A percentile compares a stretch with the other conserved stretches of the same genome.
Evolutionary conservation across 805 yeast genomes (phyloP).

Genomic region (Barnettozyma wickerhamii): DNA sequence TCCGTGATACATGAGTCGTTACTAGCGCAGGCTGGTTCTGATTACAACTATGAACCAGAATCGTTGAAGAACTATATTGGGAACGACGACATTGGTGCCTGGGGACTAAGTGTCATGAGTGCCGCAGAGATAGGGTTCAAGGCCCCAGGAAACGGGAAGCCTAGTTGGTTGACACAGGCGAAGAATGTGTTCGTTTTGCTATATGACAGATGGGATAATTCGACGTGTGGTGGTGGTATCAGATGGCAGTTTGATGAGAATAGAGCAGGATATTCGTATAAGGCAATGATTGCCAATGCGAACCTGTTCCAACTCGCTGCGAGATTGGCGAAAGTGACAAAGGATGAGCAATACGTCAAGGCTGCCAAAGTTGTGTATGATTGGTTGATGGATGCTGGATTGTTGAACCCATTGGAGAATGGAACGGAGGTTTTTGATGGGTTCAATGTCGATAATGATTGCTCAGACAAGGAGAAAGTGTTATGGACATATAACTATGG

Average conservation of each 20-base stretch:
- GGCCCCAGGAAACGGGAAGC: constrained; percentile 39
- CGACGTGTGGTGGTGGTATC: constrained; percentile 56
- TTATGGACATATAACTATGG: constrained; percentile 90
- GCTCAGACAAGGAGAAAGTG: constrained; percentile 49
- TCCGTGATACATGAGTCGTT: constrained; percentile 51
- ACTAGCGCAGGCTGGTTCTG: constrained; percentile 36
- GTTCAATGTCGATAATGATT: constrained; percentile 56
- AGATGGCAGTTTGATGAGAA: constrained; percentile 67
- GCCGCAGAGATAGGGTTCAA: constrained; percentile 58
- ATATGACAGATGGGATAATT: constrained; percentile 54
- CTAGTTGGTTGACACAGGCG: constrained; percentile 51
- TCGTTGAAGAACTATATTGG: constrained; percentile 1
- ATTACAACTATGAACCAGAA: constrained; percentile 54
- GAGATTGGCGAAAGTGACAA: constrained; percentile 55
- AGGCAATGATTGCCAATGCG: constrained; percentile 62
- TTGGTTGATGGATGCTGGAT: constrained; percentile 50
- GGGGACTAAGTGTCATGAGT: constrained; percentile 61
- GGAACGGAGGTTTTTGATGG: constrained; percentile 65
- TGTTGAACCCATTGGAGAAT: constrained; percentile 33
- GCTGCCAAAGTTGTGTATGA: constrained; percentile 52
- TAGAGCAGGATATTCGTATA: constrained; percentile 59
- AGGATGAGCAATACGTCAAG: constrained; percentile 45
- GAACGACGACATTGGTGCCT: constrained; percentile 61
- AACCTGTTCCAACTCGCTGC: constrained; percentile 61
- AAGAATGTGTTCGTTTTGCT: constrained; percentile 57